Base-by-base conservation (phyloP, 805 yeast species). In the Candida patagonica region DNA sequence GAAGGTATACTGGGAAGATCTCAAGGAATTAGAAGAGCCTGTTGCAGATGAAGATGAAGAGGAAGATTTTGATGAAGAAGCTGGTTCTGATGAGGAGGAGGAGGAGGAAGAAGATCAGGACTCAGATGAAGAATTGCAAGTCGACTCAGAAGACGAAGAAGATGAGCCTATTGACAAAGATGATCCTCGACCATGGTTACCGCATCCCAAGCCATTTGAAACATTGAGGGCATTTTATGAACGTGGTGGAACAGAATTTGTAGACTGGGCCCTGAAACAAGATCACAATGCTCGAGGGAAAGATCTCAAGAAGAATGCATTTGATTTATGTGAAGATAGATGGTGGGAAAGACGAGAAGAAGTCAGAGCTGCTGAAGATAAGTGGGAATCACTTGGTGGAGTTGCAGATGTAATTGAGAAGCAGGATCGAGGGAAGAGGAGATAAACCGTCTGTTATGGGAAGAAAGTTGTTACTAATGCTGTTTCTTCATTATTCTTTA, bases 281-380 rank as follows among this genome's bases (percentile, higher is more conserved):
- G 82, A 86, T 51, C 72, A 82, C 50, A 88, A 82, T 42, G 79
- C 86, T 10, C 75, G 94, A 53, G 97, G 96, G 40, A 89, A 89
- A 59, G 80, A 83, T 54, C 71, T 89, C 60, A 88, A 89, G 64
- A 79, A 80, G 41, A 81, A 84, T 32, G 80, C 96, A 0, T 89
- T 89, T 56, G 96, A 87, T 46, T 63, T 89, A 45, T 81, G 92
- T 59, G 95, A 88, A 61, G 89, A 81, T 49, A 76, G 98, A 65
- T 89, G 95, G 92, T 89, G 97, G 97, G 97, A 89, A 59, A 81
- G 97, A 66, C 78, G 96, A 64, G 97, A 89, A 52, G 89, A 79
- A 53, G 79, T 89, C 19, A 78, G 94, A 57, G 71, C 76, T 30
- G 82, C 84, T 37, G 98, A 89, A 63, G 97, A 89, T 51, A 76